These are phyloP conservation scores for Boletus fagicola DNA, from an alignment of 768 basidiomycete genomes.

Conservation along the genomic window DNA sequence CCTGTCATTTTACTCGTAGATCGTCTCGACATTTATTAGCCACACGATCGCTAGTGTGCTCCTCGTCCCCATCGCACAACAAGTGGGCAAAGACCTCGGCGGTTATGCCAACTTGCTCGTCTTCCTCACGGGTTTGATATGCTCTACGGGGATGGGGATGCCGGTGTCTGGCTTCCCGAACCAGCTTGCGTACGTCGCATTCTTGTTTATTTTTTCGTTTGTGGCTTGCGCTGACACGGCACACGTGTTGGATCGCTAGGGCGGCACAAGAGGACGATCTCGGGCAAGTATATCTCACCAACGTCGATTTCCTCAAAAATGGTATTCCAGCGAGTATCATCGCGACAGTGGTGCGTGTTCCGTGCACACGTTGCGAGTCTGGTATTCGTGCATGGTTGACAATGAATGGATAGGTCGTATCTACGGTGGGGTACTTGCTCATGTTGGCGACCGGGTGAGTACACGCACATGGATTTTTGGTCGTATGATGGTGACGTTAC, in stretches of 20 bases:
- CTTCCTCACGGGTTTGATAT: slow-evolving; percentile 90
- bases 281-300: slow-evolving; percentile 81
- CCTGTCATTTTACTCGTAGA: slow-evolving; percentile 35
- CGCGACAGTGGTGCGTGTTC: slow-evolving; percentile 61
- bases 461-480: background rate
- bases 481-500: background rate
- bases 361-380: background rate
- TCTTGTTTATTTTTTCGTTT: background rate
- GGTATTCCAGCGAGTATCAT: slow-evolving; percentile 94
- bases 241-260: slow-evolving; percentile 35
- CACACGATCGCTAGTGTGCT: slow-evolving; percentile 96
- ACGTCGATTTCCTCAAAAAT: slow-evolving; percentile 89
- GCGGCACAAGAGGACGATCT: slow-evolving; percentile 94
- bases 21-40: slow-evolving; percentile 94
- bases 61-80: slow-evolving; percentile 92
- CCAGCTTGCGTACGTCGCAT: slow-evolving; percentile 77
- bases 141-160: slow-evolving; percentile 97
- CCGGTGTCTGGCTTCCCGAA: slow-evolving; percentile 99
- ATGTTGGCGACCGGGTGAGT: slow-evolving; percentile 20
- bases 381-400: background rate
- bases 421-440: slow-evolving; percentile 17
- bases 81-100: slow-evolving; percentile 79
- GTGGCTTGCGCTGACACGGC: background rate
- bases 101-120: slow-evolving; percentile 80
- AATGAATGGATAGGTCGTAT: slow-evolving; percentile 13